Evolutionary conservation across 208 protist genomes (phyloP).

Genomic region (Lotmaria passim): DNA sequence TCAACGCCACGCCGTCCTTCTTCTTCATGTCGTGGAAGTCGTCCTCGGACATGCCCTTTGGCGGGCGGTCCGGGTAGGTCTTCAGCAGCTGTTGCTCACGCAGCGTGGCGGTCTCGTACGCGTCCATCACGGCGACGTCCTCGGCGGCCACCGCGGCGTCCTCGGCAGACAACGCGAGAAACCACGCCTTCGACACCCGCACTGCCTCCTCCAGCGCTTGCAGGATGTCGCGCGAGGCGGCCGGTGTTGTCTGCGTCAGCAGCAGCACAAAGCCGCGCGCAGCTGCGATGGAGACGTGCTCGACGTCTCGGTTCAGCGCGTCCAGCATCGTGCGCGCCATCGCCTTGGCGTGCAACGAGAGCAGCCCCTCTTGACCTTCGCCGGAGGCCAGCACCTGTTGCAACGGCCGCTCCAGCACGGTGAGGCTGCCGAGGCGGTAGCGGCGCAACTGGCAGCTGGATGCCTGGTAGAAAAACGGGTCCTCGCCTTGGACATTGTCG

Average conservation of each 20-base stretch:
- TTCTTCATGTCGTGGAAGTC: conserved; percentile 86
- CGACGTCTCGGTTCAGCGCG: conserved; percentile 22
- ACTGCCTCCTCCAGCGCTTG: conserved; percentile 42
- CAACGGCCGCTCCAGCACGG: conserved; percentile 35
- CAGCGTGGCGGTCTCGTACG: conserved; percentile 68
- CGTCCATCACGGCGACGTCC: conserved; percentile 41
- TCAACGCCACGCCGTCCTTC: conserved; percentile 75
- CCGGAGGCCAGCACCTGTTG: conserved; percentile 26
- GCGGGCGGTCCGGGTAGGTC: conserved; percentile 73
- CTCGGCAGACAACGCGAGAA: conserved; percentile 54
- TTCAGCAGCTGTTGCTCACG: conserved; percentile 80
- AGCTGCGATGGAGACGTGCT: conserved; percentile 69
- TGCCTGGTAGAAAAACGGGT: conserved; percentile 65
- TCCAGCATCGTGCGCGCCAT: conserved; percentile 48
- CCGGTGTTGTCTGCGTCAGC: conserved; percentile 42
- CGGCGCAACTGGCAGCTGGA: conserved; percentile 33
- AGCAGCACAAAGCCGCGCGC: conserved; percentile 75
- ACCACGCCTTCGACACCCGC: conserved; percentile 53
- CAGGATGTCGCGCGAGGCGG: conserved; percentile 46
- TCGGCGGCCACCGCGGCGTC: conserved; percentile 81
- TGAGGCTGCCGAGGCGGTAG: conserved; percentile 24
- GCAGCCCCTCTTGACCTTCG: conserved; percentile 33
- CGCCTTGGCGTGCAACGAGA: conserved; percentile 50
- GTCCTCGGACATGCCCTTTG: conserved; percentile 86
- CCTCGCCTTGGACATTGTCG: conserved; percentile 76